Evolutionary conservation across 805 yeast genomes (phyloP), one percentile per base, ranked within the genome.

Genomic region (Saccharomycopsis amapae): DNA sequence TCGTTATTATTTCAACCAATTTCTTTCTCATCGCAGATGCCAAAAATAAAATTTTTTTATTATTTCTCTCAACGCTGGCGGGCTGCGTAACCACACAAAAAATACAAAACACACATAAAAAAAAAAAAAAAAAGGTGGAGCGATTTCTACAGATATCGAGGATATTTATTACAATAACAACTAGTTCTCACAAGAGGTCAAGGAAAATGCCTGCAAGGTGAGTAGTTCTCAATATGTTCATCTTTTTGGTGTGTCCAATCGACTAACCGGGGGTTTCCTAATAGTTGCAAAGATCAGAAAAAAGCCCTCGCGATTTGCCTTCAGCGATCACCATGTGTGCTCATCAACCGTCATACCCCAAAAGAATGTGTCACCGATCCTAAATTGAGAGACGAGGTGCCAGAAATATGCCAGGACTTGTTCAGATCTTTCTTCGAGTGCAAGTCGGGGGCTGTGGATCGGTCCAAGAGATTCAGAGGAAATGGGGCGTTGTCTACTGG

Each of bases 261-360:
- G 7, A 26, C 7, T 26, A 31, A 13, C 17, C 6, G 17, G 35
- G 35, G 35, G 35, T 7, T 31, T 31, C 17, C 15, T 31, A 13
- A 9, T 28, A 88, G 96, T 71, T 90, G 98, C 63, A 82, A 85
- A 58, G 98, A 90, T 63, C 94, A 90, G 60, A 78, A 89, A 58
- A 87, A 78, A 56, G 96, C 95, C n/a, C 85, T 93, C 48, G 97
- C 97, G 7, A 80, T 90, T 18, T 90, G 98, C 62, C 72, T 90
- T 40, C 98, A 90, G 62, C 76, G 97, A 58, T 88, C 97, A 4
- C 97, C 97, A 13, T 90, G 98, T 63, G 98, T 90, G 42, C 72
- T 90, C 67, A 74, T 90, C 19, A 85, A 93, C 51, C 73, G 98
- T 53, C 73, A 93, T 63, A 85, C 85, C 1, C 97, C 97, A 2